These are phyloP conservation scores for Amoeboaphelidium occidentale DNA, from an alignment of 371 early-diverging fungal genomes.

Conservation along the genomic window DNA sequence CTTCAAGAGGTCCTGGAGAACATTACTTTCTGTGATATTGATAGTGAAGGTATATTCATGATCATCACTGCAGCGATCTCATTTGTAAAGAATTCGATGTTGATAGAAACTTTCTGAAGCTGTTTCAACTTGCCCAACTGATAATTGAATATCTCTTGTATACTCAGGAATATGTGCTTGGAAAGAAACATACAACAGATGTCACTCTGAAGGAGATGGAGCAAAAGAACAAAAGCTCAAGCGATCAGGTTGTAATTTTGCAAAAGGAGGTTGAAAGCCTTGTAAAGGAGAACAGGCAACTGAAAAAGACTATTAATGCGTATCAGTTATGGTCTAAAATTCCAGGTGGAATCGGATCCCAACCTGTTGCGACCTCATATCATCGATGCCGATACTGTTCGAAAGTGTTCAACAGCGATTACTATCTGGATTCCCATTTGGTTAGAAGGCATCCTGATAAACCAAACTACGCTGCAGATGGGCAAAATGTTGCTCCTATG, in stretches of 20 bases:
- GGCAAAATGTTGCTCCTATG: not conserved
- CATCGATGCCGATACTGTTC: constrained; percentile 15
- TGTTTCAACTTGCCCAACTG: constrained; percentile 22
- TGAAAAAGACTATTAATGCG: constrained; percentile 19
- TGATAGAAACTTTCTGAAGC: constrained; percentile 22
- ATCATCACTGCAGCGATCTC: not conserved
- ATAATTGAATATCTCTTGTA: constrained; percentile 24
- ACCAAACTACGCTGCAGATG: not conserved
- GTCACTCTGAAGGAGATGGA: constrained; percentile 1
- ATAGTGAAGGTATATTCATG: constrained; percentile 15
- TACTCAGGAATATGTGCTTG: constrained; percentile 9
- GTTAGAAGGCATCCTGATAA: constrained; percentile 16
- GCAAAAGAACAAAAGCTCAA: not conserved
- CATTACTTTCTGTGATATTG: constrained; percentile 21
- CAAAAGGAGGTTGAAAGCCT: constrained; percentile 6
- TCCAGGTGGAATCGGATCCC: constrained; percentile 3
- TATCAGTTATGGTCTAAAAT: constrained; percentile 23
- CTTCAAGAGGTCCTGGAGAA: constrained; percentile 24
- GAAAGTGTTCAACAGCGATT: constrained; percentile 14
- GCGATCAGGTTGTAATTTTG: constrained; percentile 1
- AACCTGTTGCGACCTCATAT: constrained; percentile 4
- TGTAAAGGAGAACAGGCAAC: constrained; percentile 14
- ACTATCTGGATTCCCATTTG: constrained; percentile 17
- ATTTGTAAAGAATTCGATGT: no score
- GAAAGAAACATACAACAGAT: not conserved